These are phyloP conservation scores for Platanus orientalis DNA, from an alignment of 164 flowering plant species.

Conservation along the genomic window DNA sequence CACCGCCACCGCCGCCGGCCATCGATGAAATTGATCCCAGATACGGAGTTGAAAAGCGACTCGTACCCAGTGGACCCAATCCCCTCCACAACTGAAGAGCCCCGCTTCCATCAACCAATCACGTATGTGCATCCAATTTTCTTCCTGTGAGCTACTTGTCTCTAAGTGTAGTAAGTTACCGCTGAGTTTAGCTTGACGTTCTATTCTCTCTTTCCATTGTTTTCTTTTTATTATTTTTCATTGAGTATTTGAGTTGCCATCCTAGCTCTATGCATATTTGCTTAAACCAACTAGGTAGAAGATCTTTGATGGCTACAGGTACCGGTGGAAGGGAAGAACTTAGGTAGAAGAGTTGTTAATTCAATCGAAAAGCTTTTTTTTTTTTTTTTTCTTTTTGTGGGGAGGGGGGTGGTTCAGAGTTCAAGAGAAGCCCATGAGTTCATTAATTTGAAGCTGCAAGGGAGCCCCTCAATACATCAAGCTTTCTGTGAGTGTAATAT, in stretches of 20 bases:
- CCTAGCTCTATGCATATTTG: background rate
- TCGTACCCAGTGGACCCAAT: conserved; percentile 85
- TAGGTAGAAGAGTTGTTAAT: background rate
- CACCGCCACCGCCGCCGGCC: conserved; percentile 22
- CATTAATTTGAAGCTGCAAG: conserved; percentile 26
- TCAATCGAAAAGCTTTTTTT: background rate
- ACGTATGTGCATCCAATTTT: too few species aligned
- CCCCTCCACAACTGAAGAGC: conserved; percentile 92
- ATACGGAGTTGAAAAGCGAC: conserved; percentile 76
- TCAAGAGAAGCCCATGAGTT: conserved; percentile 47
- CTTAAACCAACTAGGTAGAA: background rate
- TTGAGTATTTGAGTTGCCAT: too few species aligned
- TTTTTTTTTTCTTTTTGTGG: background rate
- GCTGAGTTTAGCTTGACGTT: background rate
- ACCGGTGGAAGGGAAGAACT: background rate
- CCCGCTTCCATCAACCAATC: too few species aligned
- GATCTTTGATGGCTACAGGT: background rate
- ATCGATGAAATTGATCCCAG: conserved; percentile 64
- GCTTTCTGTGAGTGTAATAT: conserved; percentile 6
- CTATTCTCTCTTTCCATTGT: conserved; percentile 6
- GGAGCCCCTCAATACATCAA: conserved; percentile 3
- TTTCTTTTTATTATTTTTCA: too few species aligned
- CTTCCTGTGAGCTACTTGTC: too few species aligned
- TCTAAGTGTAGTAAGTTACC: conserved; percentile 3
- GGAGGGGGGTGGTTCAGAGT: background rate